Percentiles rank a stretch among this genome's conserved stretches.
Conservation (phyloP, 139 green algal genomes). For the Closterium sp. region DNA sequence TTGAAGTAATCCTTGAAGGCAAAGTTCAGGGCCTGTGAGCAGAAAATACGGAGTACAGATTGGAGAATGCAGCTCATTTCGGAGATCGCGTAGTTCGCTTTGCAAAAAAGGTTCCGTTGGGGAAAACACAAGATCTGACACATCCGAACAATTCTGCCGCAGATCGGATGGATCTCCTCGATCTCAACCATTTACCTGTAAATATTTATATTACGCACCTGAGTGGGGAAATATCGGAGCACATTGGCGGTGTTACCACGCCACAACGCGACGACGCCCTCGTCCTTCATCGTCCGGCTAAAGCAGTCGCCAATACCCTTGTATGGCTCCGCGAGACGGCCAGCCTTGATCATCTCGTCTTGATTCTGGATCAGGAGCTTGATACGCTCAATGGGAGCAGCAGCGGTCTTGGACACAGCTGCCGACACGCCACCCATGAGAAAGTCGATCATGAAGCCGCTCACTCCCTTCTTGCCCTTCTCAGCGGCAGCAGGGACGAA, state of each 20-base stretch:
- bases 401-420: constrained; percentile 92
- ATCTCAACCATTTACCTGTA: too few relatives aligned
- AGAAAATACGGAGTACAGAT: too few relatives aligned
- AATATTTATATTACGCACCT: constrained; percentile 41
- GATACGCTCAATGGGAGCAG: constrained; percentile 94
- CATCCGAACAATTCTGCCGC: too few relatives aligned
- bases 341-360: constrained; percentile 47
- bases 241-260: constrained; percentile 98
- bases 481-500: constrained; percentile 32
- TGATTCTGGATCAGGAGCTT: constrained; percentile 96
- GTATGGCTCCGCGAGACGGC: constrained; percentile 48
- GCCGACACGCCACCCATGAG: constrained; percentile 74
- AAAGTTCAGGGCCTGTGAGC: constrained; percentile 98
- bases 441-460: constrained; percentile 75
- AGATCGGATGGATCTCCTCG: too few relatives aligned
- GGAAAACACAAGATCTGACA: too few relatives aligned
- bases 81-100: too few relatives aligned
- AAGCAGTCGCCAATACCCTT: constrained; percentile 91
- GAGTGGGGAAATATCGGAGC: constrained; percentile 92
- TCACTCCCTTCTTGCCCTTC: constrained; percentile 46
- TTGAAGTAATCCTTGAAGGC: constrained; percentile 99
- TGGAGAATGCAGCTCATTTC: too few relatives aligned
- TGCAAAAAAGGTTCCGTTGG: too few relatives aligned
- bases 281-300: constrained; percentile 75
- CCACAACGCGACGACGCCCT: constrained; percentile 91